phyloP scores from a whole-genome alignment of 148 eudicot species.

The Cornus suecica region DNA sequence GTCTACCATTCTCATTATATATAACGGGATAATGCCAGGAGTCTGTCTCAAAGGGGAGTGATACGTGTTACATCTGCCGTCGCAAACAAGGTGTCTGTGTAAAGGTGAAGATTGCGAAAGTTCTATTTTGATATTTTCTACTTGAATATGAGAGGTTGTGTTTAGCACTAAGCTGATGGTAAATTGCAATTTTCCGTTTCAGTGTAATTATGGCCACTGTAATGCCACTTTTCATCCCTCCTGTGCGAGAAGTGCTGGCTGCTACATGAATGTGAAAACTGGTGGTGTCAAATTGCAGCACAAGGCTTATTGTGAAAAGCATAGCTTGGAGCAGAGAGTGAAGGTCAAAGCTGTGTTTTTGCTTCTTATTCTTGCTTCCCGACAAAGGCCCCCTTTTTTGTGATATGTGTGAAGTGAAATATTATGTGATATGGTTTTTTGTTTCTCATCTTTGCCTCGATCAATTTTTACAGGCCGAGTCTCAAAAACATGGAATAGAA shows the following conservation, averaged over 20 bases:
- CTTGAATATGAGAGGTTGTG: background rate
- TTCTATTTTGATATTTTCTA: background rate
- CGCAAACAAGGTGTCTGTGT: constrained; percentile 78
- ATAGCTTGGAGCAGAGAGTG: constrained; percentile 82
- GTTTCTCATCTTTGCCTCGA: constrained; percentile 3
- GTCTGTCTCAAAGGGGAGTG: constrained; percentile 51
- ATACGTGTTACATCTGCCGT: constrained; percentile 65
- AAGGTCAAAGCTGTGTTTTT: constrained; percentile 45
- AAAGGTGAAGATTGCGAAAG: constrained; percentile 49
- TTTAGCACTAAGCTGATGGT: background rate
- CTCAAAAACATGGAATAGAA: constrained; percentile 75
- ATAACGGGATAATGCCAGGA: constrained; percentile 45
- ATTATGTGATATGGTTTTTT: background rate
- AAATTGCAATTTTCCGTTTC: constrained; percentile 15
- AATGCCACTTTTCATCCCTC: constrained; percentile 79
- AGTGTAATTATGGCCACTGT: constrained; percentile 95
- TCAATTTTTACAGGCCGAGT: constrained; percentile 48
- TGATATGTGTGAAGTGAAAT: constrained; percentile 6
- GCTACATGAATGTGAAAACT: constrained; percentile 61
- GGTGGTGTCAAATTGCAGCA: constrained; percentile 74
- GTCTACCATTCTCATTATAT: background rate
- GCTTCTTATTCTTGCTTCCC: too few species aligned
- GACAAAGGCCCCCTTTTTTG: too few species aligned
- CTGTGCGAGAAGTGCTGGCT: constrained; percentile 90
- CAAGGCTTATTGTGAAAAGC: constrained; percentile 91